phyloP scores from a whole-genome alignment of 2,329 filamentous ascomycete species.

The Colletotrichum coccodes region DNA sequence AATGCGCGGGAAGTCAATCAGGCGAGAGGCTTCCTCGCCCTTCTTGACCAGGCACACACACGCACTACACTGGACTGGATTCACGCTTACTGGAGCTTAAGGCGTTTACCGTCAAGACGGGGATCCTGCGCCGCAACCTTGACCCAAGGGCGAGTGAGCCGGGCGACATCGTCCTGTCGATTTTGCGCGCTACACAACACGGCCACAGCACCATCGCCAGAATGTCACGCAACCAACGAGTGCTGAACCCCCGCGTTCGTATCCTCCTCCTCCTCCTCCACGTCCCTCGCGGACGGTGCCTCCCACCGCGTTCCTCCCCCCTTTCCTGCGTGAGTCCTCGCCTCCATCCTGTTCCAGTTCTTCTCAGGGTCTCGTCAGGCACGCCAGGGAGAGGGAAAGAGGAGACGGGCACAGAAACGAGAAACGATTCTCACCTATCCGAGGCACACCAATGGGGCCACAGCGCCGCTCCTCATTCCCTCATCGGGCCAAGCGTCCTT shows the following conservation, averaged over 20 bases:
- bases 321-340: neutral
- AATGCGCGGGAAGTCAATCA: constrained; percentile 30
- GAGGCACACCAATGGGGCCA: neutral
- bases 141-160: neutral
- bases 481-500: neutral
- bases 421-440: constrained; percentile 3
- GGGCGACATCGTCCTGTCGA: neutral
- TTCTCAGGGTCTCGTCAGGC: constrained; percentile 8
- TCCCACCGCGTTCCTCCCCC: neutral
- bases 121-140: no score
- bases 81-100: neutral
- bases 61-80: neutral
- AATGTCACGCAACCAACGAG: neutral
- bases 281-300: neutral
- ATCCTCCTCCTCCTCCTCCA: neutral
- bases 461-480: neutral
- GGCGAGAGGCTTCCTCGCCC: neutral
- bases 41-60: neutral
- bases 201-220: neutral
- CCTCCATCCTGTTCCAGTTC: neutral
- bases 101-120: neutral
- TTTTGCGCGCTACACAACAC: neutral
- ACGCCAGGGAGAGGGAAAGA: neutral
- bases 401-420: neutral
- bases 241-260: no score